phyloP scores from a whole-genome alignment of 176 grass and related monocot genomes.

The Oryza punctata region DNA sequence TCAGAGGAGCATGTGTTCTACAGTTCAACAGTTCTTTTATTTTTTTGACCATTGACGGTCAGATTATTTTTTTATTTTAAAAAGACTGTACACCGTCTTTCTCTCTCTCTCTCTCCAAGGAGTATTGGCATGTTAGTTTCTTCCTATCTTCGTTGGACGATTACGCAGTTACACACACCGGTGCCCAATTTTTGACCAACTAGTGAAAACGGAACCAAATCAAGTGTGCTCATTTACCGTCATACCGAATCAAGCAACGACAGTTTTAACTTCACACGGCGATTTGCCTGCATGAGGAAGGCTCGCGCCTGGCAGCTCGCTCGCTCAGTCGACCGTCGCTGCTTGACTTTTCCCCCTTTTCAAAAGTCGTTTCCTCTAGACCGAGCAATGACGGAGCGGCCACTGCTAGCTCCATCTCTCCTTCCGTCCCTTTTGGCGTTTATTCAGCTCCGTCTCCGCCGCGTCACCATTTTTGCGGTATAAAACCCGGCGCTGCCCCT shows the following conservation, averaged over 20 bases:
- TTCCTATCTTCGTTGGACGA: background rate
- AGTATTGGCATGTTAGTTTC: background rate
- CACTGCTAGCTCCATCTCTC: background rate
- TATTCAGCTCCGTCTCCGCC: background rate
- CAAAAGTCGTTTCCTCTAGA: background rate
- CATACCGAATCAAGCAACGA: background rate
- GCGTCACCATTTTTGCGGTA: background rate
- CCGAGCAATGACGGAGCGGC: no score
- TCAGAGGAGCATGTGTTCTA: background rate
- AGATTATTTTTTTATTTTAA: background rate
- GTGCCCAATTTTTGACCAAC: background rate
- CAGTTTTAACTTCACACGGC: background rate
- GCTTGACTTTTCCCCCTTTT: background rate
- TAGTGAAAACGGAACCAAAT: background rate
- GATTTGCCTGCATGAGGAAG: background rate
- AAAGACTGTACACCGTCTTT: background rate
- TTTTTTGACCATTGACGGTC: background rate
- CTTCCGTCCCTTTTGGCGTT: background rate
- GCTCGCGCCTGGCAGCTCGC: background rate
- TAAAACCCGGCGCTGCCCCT: background rate
- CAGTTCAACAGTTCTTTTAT: background rate
- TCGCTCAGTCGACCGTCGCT: background rate
- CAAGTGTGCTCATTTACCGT: background rate
- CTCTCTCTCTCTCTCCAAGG: background rate
- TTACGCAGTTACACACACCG: background rate